These are phyloP conservation scores for Yueomyces sp. DNA, from an alignment of 805 yeast species.

Conservation along the genomic window DNA sequence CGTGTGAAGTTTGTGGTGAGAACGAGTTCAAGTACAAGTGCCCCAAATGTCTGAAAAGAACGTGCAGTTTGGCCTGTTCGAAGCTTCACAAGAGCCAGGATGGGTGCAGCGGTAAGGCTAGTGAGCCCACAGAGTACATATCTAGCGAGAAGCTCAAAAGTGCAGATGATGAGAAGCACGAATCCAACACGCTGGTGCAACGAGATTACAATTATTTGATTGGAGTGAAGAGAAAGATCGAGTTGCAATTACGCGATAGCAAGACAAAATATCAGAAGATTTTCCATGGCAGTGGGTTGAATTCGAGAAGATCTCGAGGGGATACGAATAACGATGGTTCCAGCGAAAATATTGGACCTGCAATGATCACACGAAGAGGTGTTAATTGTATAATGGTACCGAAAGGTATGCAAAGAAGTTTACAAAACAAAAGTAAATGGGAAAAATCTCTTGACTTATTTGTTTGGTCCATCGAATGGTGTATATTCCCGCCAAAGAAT, in stretches of 20 bases:
- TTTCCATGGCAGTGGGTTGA: conserved; percentile 10
- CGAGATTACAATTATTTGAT: conserved; percentile 73
- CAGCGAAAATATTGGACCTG: conserved; percentile 8
- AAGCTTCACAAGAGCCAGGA: conserved; percentile 50
- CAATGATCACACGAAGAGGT: conserved; percentile 40
- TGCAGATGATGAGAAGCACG: conserved; percentile 25
- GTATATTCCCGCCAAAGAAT: conserved; percentile 19
- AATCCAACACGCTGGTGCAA: conserved; percentile 37
- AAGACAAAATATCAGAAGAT: conserved; percentile 32
- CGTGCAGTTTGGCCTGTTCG: conserved; percentile 65
- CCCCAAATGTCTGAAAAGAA: conserved; percentile 56
- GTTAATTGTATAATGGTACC: conserved; percentile 54
- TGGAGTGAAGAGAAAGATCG: conserved; percentile 43
- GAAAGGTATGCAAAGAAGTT: conserved; percentile 58
- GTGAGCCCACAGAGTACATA: conserved; percentile 46
- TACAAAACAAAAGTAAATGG: conserved; percentile 52
- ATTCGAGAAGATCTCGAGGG: conserved; percentile 13
- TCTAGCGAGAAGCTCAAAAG: conserved; percentile 31
- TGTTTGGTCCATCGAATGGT: conserved; percentile 76
- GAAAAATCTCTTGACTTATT: conserved; percentile 48
- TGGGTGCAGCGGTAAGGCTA: conserved; percentile 50
- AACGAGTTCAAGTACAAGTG: conserved; percentile 52
- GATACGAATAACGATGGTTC: conserved; percentile 3
- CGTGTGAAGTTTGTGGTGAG: conserved; percentile 34
- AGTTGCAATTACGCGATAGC: conserved; percentile 43